phyloP scores from a whole-genome alignment of 2,329 filamentous ascomycete genomes.

The Fusarium oxysporum region DNA sequence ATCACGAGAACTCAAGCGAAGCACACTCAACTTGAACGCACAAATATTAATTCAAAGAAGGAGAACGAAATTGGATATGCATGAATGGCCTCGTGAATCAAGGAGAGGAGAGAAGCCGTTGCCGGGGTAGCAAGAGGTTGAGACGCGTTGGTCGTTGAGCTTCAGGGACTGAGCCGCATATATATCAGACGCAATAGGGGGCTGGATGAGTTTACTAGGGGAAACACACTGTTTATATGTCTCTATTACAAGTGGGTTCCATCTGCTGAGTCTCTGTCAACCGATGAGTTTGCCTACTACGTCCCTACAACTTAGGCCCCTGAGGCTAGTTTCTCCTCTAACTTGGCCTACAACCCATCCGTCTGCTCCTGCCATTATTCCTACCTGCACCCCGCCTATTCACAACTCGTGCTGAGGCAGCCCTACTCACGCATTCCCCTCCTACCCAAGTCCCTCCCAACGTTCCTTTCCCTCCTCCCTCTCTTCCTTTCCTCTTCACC shows the following conservation, averaged over 20 bases:
- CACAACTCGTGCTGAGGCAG: neutral
- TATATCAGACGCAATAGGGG: constrained; percentile 5
- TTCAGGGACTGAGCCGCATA: neutral
- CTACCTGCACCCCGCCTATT: neutral
- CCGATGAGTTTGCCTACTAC: neutral
- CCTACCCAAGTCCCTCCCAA: constrained; percentile 15
- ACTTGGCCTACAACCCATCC: constrained; percentile 4
- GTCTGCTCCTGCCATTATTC: constrained; percentile 23
- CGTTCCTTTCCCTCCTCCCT: neutral
- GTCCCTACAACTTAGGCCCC: constrained; percentile 12
- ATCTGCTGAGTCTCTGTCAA: neutral
- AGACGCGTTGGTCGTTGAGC: constrained; percentile 2
- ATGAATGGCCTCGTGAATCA: neutral
- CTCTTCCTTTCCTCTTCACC: constrained; percentile 9
- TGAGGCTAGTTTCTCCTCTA: constrained; percentile 1
- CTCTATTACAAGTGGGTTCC: neutral
- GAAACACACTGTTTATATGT: neutral
- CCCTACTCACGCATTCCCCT: constrained; percentile 11
- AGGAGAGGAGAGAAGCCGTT: neutral
- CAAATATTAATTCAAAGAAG: constrained; percentile 15
- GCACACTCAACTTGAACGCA: constrained; percentile 5
- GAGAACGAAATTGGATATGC: constrained; percentile 10
- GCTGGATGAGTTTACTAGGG: neutral
- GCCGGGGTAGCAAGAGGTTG: constrained; percentile 9
- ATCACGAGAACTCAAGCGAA: neutral